A percentile compares a stretch with the other conserved stretches of the same genome.
Evolutionary conservation across 768 basidiomycete genomes (phyloP).

Genomic region (Macrolepiota albuminosa): DNA sequence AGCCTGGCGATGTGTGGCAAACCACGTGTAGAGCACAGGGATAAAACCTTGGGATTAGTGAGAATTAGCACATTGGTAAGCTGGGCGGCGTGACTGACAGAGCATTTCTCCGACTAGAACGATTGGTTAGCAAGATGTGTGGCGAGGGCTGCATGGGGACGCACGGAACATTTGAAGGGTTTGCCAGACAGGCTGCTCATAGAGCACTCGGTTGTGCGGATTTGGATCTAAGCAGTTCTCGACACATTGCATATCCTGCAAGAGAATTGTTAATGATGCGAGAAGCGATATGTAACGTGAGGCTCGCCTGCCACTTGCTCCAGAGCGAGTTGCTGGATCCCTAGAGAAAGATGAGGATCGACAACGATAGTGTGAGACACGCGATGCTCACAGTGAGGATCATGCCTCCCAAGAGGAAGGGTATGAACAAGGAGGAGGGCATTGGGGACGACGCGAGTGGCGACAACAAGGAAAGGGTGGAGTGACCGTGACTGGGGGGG

Average conservation of each 20-base stretch:
- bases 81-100: slow-evolving; percentile 49
- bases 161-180: slow-evolving; percentile 85
- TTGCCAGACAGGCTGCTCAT: slow-evolving; percentile 95
- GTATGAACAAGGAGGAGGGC: slow-evolving; percentile 66
- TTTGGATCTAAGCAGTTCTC: slow-evolving; percentile 79
- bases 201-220: slow-evolving; percentile 60
- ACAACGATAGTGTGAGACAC: background rate
- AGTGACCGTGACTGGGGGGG: slow-evolving; percentile 11
- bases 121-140: slow-evolving; percentile 21
- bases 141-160: slow-evolving; percentile 26
- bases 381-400: slow-evolving; percentile 65
- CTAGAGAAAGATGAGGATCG: slow-evolving; percentile 27
- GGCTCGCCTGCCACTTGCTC: slow-evolving; percentile 74
- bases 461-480: background rate
- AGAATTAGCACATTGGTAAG: slow-evolving; percentile 22
- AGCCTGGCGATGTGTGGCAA: slow-evolving; percentile 42
- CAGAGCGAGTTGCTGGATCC: slow-evolving; percentile 79
- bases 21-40: slow-evolving; percentile 71
- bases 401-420: slow-evolving; percentile 87
- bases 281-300: background rate
- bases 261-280: slow-evolving; percentile 2
- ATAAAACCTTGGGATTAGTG: slow-evolving; percentile 62
- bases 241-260: slow-evolving; percentile 95
- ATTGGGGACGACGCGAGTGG: slow-evolving; percentile 33
- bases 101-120: slow-evolving; percentile 87